Evolutionary conservation across 257 asterid species (phyloP), one percentile per base, ranked within the genome.

Genomic region (Fraxinus pennsylvanica): DNA sequence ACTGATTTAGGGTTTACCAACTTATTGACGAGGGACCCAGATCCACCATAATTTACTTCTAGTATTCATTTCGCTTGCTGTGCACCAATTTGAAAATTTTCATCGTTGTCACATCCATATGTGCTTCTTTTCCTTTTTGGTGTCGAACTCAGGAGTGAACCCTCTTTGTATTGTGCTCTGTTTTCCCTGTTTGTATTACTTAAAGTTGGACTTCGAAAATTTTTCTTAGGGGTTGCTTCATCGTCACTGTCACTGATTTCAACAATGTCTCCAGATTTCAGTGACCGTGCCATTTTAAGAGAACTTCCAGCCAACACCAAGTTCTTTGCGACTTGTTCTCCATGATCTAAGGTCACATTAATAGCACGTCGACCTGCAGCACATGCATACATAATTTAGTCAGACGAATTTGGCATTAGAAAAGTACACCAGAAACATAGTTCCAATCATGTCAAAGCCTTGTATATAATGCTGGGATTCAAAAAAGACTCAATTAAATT

Each of bases 201-300:
- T 8, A 35, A 76, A n/a, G 35, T 30, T 32, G 47, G 45, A 45
- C 36, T 50, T 7, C 19, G 54, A 36, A 33, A 35, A 41, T 30
- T 12, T 76, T 65, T 30, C 32, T 66, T 52, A 0, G 75, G 75
- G 39, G 33, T 27, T 27, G 65, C 47, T 59, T 73, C 80, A 39
- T 38, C 70, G 15, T 78, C 83, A 71, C 75, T 63, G 32, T 82
- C 85, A 47, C 10, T 12, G n/a, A 82, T 6, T 47, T 45, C 67
- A n/a, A 82, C 71, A 30, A 82, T 35, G 27, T 71, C 27, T 57
- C 54, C 72, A 78, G 72, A 25, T 63, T 63, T 27, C 77, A 68
- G 54, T 33, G 78, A 36, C 43, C 13, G 3, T 25, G 75, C 19
- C 22, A 12, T 52, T 45, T 73, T 57, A 72, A 12, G 29, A 10